These are phyloP conservation scores for Clonostachys rosea DNA, from an alignment of 2,329 filamentous ascomycete species.

Conservation along the genomic window DNA sequence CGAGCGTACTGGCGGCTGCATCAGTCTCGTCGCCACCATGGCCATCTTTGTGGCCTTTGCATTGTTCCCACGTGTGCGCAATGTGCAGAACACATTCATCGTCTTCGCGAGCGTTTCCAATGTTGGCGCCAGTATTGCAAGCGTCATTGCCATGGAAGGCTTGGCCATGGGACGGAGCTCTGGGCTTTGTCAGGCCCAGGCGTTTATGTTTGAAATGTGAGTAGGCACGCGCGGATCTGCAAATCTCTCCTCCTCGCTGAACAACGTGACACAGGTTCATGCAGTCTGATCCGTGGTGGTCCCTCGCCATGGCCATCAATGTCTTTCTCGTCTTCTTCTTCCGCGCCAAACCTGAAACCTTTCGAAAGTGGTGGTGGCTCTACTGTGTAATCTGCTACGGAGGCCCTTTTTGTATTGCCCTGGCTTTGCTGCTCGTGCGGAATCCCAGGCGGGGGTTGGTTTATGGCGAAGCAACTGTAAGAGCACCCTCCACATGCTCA, in stretches of 20 bases:
- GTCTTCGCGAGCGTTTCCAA: constrained; percentile 57
- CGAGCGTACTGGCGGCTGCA: constrained; percentile 47
- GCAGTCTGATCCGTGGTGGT: constrained; percentile 74
- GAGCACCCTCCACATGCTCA: constrained; percentile 9
- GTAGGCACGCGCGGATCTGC: constrained; percentile 17
- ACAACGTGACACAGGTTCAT: constrained; percentile 60
- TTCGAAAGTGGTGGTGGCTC: constrained; percentile 66
- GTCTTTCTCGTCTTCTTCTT: constrained; percentile 68
- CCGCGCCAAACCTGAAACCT: constrained; percentile 59
- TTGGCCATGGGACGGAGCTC: constrained; percentile 48
- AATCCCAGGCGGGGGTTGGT: constrained; percentile 27
- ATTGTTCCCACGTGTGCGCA: constrained; percentile 45
- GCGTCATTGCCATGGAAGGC: constrained; percentile 66
- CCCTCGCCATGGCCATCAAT: constrained; percentile 77
- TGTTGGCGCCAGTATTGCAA: constrained; percentile 57
- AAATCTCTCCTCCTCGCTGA: neutral
- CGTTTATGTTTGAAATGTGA: constrained; percentile 63
- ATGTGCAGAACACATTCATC: constrained; percentile 58
- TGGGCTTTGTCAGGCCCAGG: constrained; percentile 56
- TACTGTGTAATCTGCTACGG: constrained; percentile 71
- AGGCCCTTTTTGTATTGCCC: constrained; percentile 61
- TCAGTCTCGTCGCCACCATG: constrained; percentile 46
- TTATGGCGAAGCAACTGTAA: constrained; percentile 54
- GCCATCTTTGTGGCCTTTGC: constrained; percentile 48
- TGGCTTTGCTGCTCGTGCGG: constrained; percentile 58